phyloP scores from a whole-genome alignment of 1,284 basidiomycete genomes.

The Xerocomus cyaneibrunnescens region DNA sequence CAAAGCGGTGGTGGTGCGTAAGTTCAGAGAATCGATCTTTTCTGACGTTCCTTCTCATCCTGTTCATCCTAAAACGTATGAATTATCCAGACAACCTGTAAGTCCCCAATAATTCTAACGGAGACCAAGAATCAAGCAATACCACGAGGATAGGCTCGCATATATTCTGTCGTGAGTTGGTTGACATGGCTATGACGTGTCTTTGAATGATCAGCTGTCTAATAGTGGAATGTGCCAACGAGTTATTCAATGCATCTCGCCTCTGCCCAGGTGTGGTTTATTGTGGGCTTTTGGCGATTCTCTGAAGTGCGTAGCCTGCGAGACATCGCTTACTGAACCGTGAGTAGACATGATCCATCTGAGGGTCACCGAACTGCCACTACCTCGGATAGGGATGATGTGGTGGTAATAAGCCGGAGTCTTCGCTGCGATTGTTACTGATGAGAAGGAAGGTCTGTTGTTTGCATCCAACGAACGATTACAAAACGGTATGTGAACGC shows the following conservation, averaged over 20 bases:
- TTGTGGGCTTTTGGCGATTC: constrained; percentile 1
- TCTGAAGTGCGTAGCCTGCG: constrained; percentile 56
- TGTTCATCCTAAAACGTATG: constrained; percentile 2
- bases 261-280: constrained; percentile 64
- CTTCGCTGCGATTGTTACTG: background rate
- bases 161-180: constrained; percentile 71
- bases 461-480: constrained; percentile 78
- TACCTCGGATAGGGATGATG: constrained; percentile 63
- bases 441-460: constrained; percentile 60
- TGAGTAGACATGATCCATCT: constrained; percentile 35
- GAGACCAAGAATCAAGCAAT: constrained; percentile 20
- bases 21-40: constrained; percentile 29
- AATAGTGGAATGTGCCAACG: constrained; percentile 80
- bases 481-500: constrained; percentile 68
- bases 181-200: background rate
- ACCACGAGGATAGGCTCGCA: constrained; percentile 55
- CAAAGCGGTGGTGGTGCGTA: constrained; percentile 77
- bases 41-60: constrained; percentile 17
- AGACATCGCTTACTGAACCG: constrained; percentile 77
- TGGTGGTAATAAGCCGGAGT: constrained; percentile 54
- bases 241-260: constrained; percentile 71
- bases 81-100: constrained; percentile 47
- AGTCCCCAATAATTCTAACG: constrained; percentile 17
- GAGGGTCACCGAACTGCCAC: constrained; percentile 3
- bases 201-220: constrained; percentile 2